Evolutionary conservation across 345 rosid genomes (phyloP).

Genomic region (Tarenaya hassleriana): DNA sequence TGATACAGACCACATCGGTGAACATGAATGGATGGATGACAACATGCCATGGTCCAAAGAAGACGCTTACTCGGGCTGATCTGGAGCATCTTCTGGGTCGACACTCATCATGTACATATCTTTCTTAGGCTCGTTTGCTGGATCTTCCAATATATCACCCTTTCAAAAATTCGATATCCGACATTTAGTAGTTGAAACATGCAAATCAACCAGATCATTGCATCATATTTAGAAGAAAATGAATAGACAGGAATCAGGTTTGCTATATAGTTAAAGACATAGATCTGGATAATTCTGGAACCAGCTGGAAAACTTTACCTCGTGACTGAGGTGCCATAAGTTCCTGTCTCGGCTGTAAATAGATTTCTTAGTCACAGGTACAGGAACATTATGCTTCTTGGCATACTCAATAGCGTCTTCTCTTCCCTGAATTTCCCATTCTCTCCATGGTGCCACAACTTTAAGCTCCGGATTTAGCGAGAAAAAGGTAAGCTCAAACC

Average conservation of each 20-base stretch:
- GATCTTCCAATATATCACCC: constrained; percentile 97
- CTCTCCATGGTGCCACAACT: constrained; percentile 98
- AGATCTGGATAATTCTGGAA: no score
- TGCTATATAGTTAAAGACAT: no score
- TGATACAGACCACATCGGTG: no score
- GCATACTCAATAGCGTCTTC: constrained; percentile 98
- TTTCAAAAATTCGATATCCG: constrained; percentile 19
- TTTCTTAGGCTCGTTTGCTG: constrained; percentile 78
- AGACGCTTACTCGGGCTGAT: constrained; percentile 54
- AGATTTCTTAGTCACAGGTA: constrained; percentile 91
- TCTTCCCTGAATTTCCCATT: constrained; percentile 91
- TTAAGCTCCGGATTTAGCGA: constrained; percentile 81
- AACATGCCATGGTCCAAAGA: no score
- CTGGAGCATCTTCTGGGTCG: constrained; percentile 87
- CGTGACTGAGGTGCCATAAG: constrained; percentile 95
- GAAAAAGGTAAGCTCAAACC: constrained; percentile 93
- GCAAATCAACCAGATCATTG: constrained; percentile 1
- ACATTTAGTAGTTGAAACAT: no score
- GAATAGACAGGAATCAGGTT: neutral
- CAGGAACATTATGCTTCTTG: constrained; percentile 84
- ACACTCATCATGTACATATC: constrained; percentile 93
- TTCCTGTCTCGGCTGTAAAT: constrained; percentile 94
- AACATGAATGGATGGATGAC: no score
- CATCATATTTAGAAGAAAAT: neutral
- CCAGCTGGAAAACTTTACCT: constrained; percentile 39